These are phyloP conservation scores for Dryadomyces quercivorus DNA, from an alignment of 2,329 filamentous ascomycete species.

Conservation along the genomic window DNA sequence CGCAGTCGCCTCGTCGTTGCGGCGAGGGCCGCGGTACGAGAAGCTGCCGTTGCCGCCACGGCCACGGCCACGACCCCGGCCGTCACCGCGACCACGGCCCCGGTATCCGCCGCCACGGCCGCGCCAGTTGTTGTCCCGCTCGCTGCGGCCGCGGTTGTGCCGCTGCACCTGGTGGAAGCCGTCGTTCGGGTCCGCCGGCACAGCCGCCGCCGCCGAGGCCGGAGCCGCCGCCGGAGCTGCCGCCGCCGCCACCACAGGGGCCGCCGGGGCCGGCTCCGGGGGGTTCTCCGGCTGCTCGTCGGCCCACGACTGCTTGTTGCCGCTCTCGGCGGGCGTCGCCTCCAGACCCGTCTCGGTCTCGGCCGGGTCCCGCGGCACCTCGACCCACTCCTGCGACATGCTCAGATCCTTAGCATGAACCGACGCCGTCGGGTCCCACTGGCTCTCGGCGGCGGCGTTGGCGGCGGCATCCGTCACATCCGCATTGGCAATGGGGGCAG, in stretches of 20 bases:
- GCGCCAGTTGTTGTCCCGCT: conserved; percentile 35
- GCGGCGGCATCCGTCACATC: conserved; percentile 39
- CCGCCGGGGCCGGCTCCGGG: conserved; percentile 17
- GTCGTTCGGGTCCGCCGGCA: conserved; percentile 36
- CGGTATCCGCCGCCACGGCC: conserved; percentile 36
- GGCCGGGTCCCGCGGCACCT: conserved; percentile 57
- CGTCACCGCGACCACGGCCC: conserved; percentile 6
- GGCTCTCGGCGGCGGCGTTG: conserved; percentile 50
- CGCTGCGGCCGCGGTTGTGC: conserved; percentile 43
- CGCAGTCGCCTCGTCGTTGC: conserved; percentile 1
- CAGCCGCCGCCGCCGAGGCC: conserved; percentile 3
- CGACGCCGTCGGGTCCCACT: conserved; percentile 41
- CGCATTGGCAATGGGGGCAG: conserved; percentile 30
- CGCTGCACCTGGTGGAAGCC: conserved; percentile 62
- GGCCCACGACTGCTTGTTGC: conserved; percentile 61
- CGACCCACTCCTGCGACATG: conserved; percentile 58
- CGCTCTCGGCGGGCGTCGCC: conserved; percentile 44
- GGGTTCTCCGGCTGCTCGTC: conserved; percentile 57
- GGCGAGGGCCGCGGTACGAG: conserved; percentile 2
- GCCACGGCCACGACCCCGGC: conserved; percentile 4
- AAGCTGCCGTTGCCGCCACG: conserved; percentile 3
- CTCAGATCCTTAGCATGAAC: conserved; percentile 24
- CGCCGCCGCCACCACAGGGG: conserved; percentile 13
- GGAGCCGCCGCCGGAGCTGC: neutral
- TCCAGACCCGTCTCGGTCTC: conserved; percentile 59